A percentile compares a stretch with the other conserved stretches of the same genome.
Conservation (phyloP, 306 rosid genomes). For the Astragalus membranaceus region DNA sequence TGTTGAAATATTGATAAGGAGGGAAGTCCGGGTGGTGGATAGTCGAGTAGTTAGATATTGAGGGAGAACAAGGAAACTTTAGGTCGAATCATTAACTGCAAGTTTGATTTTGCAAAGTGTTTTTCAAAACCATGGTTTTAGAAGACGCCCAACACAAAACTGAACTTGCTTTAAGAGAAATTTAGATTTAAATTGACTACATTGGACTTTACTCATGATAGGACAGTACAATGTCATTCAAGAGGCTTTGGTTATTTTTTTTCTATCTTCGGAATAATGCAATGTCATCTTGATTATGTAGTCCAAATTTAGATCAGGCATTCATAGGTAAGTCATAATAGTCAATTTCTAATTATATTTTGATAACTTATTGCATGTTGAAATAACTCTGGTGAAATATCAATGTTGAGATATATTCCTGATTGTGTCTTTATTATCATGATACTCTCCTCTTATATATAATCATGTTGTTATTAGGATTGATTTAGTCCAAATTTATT, state of each 20-base stretch:
- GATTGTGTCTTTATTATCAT: too few species aligned
- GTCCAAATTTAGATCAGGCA: background rate
- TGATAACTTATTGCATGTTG: background rate
- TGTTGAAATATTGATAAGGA: background rate
- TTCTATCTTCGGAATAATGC: background rate
- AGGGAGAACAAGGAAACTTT: background rate
- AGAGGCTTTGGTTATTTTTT: background rate
- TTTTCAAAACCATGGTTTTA: background rate
- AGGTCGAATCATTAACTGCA: background rate
- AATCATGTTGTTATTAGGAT: too few species aligned
- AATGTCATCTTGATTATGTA: background rate
- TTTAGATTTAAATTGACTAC: background rate
- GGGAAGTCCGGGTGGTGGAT: background rate
- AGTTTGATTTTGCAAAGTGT: background rate
- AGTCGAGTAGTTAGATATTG: background rate
- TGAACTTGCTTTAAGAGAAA: background rate
- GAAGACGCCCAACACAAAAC: background rate
- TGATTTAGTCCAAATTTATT: too few species aligned
- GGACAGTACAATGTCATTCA: background rate
- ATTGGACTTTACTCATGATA: background rate
- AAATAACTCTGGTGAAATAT: background rate
- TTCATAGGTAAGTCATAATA: background rate
- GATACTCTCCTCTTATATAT: too few species aligned
- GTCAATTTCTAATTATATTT: background rate
- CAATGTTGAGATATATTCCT: background rate